These are phyloP conservation scores for Diacronema lutheri DNA, from an alignment of 78 protist species.

Conservation along the genomic window DNA sequence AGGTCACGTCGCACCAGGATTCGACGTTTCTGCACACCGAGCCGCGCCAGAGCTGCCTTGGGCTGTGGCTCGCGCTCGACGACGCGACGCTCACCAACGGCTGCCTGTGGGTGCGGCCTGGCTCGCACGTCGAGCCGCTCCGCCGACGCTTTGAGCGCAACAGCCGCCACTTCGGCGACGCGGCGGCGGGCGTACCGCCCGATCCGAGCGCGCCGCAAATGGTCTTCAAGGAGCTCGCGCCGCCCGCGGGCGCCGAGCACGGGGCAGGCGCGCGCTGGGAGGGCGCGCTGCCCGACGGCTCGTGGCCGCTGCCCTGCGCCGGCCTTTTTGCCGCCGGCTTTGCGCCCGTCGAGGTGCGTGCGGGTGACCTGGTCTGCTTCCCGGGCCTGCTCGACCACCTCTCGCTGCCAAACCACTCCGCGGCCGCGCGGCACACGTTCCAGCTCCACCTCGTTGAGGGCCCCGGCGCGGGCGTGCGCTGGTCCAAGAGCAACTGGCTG, in stretches of 20 bases:
- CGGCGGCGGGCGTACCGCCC: not conserved
- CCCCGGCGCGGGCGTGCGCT: not conserved
- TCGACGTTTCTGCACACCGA: conserved; percentile 33
- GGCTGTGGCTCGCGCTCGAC: conserved; percentile 57
- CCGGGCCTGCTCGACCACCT: conserved; percentile 33
- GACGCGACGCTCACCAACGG: conserved; percentile 42
- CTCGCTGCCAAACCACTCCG: conserved; percentile 1
- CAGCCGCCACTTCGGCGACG: not conserved
- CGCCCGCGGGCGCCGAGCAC: not conserved
- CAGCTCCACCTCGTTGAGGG: conserved; percentile 49
- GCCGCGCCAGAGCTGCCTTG: conserved; percentile 38
- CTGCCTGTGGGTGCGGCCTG: conserved; percentile 45
- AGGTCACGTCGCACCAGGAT: conserved; percentile 45
- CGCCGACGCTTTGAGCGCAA: not conserved
- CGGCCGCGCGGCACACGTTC: conserved; percentile 37
- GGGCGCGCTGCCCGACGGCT: not conserved
- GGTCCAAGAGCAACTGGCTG: conserved; percentile 33
- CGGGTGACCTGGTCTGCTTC: conserved; percentile 23
- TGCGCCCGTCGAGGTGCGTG: not conserved
- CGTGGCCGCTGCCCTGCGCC: not conserved
- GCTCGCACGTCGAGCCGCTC: conserved; percentile 35
- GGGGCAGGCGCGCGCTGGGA: not conserved
- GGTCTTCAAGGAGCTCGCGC: not conserved
- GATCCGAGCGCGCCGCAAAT: not conserved
- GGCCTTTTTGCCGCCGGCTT: not conserved